Percentiles rank a stretch among this genome's conserved stretches.
phyloP scores from a whole-genome alignment of 345 rosid species.

The Populus simonii region DNA sequence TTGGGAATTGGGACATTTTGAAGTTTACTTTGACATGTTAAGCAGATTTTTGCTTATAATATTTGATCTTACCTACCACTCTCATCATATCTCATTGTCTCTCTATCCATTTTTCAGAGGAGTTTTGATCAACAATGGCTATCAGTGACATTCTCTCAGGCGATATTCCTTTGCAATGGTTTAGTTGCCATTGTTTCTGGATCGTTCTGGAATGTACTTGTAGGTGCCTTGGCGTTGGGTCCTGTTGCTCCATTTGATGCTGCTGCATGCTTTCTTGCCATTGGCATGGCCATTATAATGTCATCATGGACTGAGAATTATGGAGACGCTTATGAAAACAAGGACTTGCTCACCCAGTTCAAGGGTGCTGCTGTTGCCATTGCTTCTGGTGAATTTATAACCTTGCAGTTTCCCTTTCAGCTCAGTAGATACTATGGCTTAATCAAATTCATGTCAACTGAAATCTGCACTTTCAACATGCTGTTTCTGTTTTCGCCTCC shows the following conservation, averaged over 20 bases:
- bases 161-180: slow-evolving; percentile 91
- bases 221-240: slow-evolving; percentile 77
- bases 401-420: neutral
- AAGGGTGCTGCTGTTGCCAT: slow-evolving; percentile 87
- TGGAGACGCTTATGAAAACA: slow-evolving; percentile 92
- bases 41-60: neutral
- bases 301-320: slow-evolving; percentile 83
- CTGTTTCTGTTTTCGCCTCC: neutral
- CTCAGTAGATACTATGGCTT: neutral
- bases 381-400: slow-evolving; percentile 64
- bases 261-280: slow-evolving; percentile 86
- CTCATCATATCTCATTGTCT: neutral
- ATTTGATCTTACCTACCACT: neutral
- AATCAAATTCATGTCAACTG: neutral
- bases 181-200: slow-evolving; percentile 87
- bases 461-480: too few relatives aligned
- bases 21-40: neutral
- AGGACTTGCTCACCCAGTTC: slow-evolving; percentile 83
- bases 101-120: slow-evolving; percentile 47
- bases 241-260: slow-evolving; percentile 98
- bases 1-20: neutral
- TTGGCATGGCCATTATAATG: slow-evolving; percentile 82
- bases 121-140: slow-evolving; percentile 90
- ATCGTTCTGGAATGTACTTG: slow-evolving; percentile 77
- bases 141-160: slow-evolving; percentile 87